A percentile compares a stretch with the other conserved stretches of the same genome.
Conservation (phyloP, 768 basidiomycete genomes). For the Calocybe gangraenosa region DNA sequence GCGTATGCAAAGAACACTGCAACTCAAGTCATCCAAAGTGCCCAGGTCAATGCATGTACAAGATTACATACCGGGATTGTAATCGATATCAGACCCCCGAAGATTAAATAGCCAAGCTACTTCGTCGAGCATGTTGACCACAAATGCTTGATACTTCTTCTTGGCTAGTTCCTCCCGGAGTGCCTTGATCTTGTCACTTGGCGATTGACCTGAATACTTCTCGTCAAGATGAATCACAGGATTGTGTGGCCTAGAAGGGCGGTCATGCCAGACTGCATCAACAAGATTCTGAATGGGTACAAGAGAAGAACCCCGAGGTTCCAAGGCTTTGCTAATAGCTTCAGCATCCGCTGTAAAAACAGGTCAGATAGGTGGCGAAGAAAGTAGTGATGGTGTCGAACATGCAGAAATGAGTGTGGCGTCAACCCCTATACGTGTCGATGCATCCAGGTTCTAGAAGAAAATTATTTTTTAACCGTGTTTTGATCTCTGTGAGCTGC, state of each 20-base stretch:
- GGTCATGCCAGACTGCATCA: constrained; percentile 73
- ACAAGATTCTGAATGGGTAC: constrained; percentile 76
- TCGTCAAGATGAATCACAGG: constrained; percentile 64
- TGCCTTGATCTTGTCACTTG: constrained; percentile 60
- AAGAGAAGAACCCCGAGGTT: constrained; percentile 50
- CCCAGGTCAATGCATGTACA: background rate
- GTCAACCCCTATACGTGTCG: constrained; percentile 78
- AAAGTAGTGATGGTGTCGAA: constrained; percentile 22
- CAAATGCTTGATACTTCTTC: constrained; percentile 64
- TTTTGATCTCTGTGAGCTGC: background rate
- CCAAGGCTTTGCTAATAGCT: constrained; percentile 52
- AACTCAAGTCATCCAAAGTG: background rate
- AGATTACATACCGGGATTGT: constrained; percentile 51
- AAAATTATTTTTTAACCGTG: background rate
- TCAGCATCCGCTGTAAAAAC: constrained; percentile 56
- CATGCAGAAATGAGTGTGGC: constrained; percentile 67
- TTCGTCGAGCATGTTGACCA: constrained; percentile 90
- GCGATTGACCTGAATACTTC: constrained; percentile 69
- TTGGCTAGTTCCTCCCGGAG: constrained; percentile 63
- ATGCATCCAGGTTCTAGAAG: constrained; percentile 53
- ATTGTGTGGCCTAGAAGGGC: constrained; percentile 67
- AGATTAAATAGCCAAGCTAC: constrained; percentile 94
- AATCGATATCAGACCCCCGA: constrained; percentile 88
- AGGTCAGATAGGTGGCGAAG: background rate
- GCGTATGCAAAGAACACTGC: constrained; percentile 92